Evolutionary conservation across 2,329 filamentous ascomycete species (phyloP).

Genomic region (Claviceps digitariae): DNA sequence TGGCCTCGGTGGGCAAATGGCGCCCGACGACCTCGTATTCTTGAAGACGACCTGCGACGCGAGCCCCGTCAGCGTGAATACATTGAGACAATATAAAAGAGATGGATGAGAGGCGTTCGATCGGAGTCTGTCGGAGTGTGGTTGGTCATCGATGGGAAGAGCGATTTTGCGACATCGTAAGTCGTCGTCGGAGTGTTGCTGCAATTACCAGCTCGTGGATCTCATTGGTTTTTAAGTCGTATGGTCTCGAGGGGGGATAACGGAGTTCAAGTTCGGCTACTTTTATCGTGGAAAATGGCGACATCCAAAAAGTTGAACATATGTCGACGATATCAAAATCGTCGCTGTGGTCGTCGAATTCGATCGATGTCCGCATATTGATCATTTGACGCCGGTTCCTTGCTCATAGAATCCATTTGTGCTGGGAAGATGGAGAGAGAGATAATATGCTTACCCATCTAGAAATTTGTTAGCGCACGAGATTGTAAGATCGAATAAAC

Average conservation of each 20-base stretch:
- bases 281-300: background rate
- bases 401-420: background rate
- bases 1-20: slow-evolving; percentile 94
- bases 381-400: background rate
- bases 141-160: background rate
- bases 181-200: background rate
- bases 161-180: background rate
- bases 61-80: background rate
- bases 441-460: slow-evolving; percentile 47
- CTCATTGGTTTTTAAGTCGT: background rate
- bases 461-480: slow-evolving; percentile 25
- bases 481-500: slow-evolving; percentile 18
- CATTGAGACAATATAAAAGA: background rate
- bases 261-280: background rate
- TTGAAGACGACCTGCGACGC: slow-evolving; percentile 77
- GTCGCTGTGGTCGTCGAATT: background rate
- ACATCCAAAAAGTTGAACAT: background rate
- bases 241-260: background rate
- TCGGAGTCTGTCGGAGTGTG: background rate
- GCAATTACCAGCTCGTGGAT: background rate
- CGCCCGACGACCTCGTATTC: slow-evolving; percentile 99
- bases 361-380: background rate
- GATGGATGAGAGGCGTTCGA: background rate
- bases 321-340: background rate
- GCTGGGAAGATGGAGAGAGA: slow-evolving; percentile 11